Conservation (phyloP, 2,329 filamentous ascomycete species). For the Colletotrichum falcatum region DNA sequence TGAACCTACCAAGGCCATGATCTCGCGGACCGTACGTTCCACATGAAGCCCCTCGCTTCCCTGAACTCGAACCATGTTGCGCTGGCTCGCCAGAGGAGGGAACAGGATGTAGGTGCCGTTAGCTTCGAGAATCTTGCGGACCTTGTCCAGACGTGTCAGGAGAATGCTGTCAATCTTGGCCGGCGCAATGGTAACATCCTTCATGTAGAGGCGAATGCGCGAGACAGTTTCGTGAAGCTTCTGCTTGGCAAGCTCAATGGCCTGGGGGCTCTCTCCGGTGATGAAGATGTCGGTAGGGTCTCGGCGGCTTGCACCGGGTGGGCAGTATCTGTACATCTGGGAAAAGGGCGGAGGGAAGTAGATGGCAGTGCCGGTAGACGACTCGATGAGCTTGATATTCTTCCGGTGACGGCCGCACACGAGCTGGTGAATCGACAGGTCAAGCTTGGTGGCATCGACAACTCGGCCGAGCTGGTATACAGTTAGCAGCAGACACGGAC, state of each 20-base stretch:
- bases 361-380: conserved; percentile 93
- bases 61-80: conserved; percentile 88
- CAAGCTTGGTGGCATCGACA: conserved; percentile 84
- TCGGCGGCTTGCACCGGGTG: conserved; percentile 82
- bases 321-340: conserved; percentile 89
- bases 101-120: conserved; percentile 97
- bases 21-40: conserved; percentile 92
- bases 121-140: conserved; percentile 96
- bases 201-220: conserved; percentile 86
- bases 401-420: conserved; percentile 94
- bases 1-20: conserved; percentile 86
- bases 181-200: conserved; percentile 89
- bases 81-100: conserved; percentile 86
- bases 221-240: conserved; percentile 88
- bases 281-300: conserved; percentile 94
- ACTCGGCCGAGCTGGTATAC: conserved; percentile 72
- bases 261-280: conserved; percentile 87
- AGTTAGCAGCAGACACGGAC: conserved; percentile 29
- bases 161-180: conserved; percentile 96
- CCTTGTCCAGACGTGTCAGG: conserved; percentile 91
- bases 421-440: conserved; percentile 88
- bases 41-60: conserved; percentile 94
- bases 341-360: conserved; percentile 98
- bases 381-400: conserved; percentile 98
- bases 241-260: conserved; percentile 89